Base-by-base conservation (phyloP, 495 filamentous ascomycete species). In the Penicillium cinerascens region DNA sequence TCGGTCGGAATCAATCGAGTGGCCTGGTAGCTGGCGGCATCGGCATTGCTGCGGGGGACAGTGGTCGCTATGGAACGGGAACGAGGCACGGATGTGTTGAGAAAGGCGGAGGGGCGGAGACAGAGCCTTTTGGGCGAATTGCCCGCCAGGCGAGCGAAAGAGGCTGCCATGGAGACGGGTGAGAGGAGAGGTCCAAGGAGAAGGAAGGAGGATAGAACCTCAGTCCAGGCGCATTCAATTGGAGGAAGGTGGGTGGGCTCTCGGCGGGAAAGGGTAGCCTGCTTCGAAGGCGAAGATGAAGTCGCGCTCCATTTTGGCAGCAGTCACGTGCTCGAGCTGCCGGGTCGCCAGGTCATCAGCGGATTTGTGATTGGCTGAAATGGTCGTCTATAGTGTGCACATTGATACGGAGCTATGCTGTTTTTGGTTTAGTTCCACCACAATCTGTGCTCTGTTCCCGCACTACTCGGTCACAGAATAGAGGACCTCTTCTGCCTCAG, bases 21-120 rank as follows among this genome's bases (percentile, higher is more conserved):
- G 36, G 79, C 78, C 67, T 84, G 75, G 57, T 85, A 84, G 59
- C 72, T 72, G 47, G 76, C 64, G 33, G 76, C 59, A 41, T 76
- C 69, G 55, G 86, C 85, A 59, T 82, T 77, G 54, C 76, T 79
- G 54, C 85, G 85, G 56, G 85, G 74, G 36, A 79, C 71, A 22
- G 88, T 78, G 58, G 82, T 80, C 58, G 88, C 82, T 71, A 96
- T 83, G 58, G 82, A 80, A 58, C 89, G 83, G 52, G 72, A 69
- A 55, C 68, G 65, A 64, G 70, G 64, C 56, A 71, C 58, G 47
- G 66, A 58, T 51, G 67, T 70, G 66, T 69, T 69, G 58, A 65
- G 45, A 41, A 69, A 48, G 55, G 53, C 60, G 68, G 75, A 78
- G 71, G 75, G 71, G 70, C 74, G 76, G 59, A 80, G 71, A 61